Evolutionary conservation across 208 protist genomes (phyloP), one percentile per base, ranked within the genome.

Genomic region (Phytomonas serpens): DNA sequence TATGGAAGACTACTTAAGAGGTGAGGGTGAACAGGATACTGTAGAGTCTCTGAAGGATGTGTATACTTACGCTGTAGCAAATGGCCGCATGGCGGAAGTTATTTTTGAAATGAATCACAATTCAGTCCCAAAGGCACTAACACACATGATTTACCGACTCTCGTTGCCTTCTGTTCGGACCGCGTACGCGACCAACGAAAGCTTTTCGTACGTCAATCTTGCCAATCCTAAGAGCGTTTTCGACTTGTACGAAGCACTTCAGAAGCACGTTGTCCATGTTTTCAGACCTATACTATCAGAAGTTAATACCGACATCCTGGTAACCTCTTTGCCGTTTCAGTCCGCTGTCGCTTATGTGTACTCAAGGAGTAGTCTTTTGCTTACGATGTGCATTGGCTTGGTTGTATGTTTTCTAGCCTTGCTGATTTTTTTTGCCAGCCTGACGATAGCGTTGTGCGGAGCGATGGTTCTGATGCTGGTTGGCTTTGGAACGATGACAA

Each of bases 331-430:
- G 14, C 30, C 47, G 4, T 76, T 85, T 31, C 61, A 76, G 63
- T 33, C 68, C 4, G 78, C 82, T 13, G 62, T 74, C 36, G 74
- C 73, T 64, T 52, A 23, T 47, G 70, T 72, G 14, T 75, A 81
- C 11, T 78, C 82, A 29, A 34, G 64, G 61, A 72, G 74, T 69
- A 82, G 77, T 61, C 77, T 87, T 33, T 83, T 72, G 82, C 82
- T 87, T 40, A 65, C 75, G 31, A 77, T 80, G 19, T 77, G 73
- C 72, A 83, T 87, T 36, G 82, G 82, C n/a, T 37, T 84, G 4
- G 75, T 70, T 23, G 74, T 81, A 38, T 71, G 65, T 36, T 80
- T 83, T 64, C 74, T 74, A n/a, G 68, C 81, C 14, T 52, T 88
- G 38, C 57, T 82, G 27, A 72, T 76, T 40, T 77, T 79, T 75